These are phyloP conservation scores for Yueomyces sinensis DNA, from an alignment of 805 yeast species.

Conservation along the genomic window DNA sequence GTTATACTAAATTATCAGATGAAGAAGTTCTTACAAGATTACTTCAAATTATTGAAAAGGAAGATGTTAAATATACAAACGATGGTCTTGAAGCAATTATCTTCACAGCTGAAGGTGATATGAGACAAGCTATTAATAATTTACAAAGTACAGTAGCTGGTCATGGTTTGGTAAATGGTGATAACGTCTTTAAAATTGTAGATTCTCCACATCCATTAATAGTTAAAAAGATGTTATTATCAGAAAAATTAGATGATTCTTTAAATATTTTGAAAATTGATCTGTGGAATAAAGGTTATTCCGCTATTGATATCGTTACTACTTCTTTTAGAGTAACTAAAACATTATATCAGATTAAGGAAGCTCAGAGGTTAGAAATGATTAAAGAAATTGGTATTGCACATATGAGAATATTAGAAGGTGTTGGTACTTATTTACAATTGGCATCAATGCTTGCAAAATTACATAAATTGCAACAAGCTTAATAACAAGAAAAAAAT, in stretches of 20 bases:
- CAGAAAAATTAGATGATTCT: constrained; percentile 49
- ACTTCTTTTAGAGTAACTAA: constrained; percentile 84
- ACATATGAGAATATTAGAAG: constrained; percentile 88
- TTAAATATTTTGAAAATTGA: constrained; percentile 42
- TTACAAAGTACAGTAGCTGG: constrained; percentile 91
- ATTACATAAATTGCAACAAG: constrained; percentile 16
- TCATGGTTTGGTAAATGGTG: constrained; percentile 79
- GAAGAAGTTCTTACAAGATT: constrained; percentile 73
- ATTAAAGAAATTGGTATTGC: constrained; percentile 80
- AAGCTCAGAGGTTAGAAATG: constrained; percentile 56
- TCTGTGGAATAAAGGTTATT: constrained; percentile 83
- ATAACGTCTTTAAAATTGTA: constrained; percentile 87
- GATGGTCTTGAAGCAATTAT: constrained; percentile 89
- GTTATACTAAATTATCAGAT: constrained; percentile 71
- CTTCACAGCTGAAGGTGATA: constrained; percentile 95
- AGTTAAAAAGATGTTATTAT: constrained; percentile 55
- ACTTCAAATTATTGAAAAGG: constrained; percentile 53
- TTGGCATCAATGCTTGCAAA: constrained; percentile 71
- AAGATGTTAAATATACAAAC: constrained; percentile 64
- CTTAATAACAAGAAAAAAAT: no score
- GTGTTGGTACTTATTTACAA: constrained; percentile 80
- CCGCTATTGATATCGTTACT: constrained; percentile 84
- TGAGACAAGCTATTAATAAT: constrained; percentile 96
- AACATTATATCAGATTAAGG: constrained; percentile 53
- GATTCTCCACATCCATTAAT: constrained; percentile 93